Evolutionary conservation across 768 basidiomycete genomes (phyloP).

Genomic region (Lactarius psammicola): DNA sequence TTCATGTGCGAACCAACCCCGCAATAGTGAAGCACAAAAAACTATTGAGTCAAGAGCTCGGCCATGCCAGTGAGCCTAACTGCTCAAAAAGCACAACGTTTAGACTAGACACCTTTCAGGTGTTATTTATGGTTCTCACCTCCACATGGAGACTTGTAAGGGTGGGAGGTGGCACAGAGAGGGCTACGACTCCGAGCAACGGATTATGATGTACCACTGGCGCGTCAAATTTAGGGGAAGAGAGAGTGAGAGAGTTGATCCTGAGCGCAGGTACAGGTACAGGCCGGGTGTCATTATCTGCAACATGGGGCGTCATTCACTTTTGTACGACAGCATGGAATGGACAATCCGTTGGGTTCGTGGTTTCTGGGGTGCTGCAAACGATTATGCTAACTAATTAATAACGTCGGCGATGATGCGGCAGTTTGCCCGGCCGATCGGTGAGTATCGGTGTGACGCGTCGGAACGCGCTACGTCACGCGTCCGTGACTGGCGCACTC

Average conservation of each 20-base stretch:
- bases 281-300: not conserved
- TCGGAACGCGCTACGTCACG: conserved; percentile 29
- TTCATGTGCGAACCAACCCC: not conserved
- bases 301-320: not conserved
- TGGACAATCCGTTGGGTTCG: not conserved
- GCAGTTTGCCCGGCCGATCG: conserved; percentile 23
- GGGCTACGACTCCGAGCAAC: not conserved
- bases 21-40: not conserved
- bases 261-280: not conserved
- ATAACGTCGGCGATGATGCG: conserved; percentile 12
- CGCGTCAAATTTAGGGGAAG: not conserved
- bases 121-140: not conserved
- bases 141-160: not conserved
- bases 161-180: not conserved
- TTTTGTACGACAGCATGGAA: not conserved
- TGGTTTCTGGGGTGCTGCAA: not conserved
- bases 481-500: conserved; percentile 20
- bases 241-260: not conserved
- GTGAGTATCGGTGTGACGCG: conserved; percentile 22
- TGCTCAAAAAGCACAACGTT: not conserved
- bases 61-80: not conserved
- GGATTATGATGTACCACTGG: not conserved
- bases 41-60: not conserved
- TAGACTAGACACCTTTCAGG: not conserved
- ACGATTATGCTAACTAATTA: not conserved